Conservation (phyloP, 2,329 filamentous ascomycete genomes). For the Aspergillus quadrilineatus region DNA sequence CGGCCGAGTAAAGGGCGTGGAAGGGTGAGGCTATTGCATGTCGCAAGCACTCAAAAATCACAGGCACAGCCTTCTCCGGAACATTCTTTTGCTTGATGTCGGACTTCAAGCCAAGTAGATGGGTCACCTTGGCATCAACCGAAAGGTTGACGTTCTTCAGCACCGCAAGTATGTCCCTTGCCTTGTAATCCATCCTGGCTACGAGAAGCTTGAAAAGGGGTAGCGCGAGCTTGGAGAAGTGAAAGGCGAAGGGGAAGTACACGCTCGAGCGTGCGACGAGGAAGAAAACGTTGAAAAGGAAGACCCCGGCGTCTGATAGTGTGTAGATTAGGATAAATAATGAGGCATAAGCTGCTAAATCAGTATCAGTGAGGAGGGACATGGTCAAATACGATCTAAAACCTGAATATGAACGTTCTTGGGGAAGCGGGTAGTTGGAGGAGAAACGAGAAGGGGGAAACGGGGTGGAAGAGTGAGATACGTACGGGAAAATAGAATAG, state of each 20-base stretch:
- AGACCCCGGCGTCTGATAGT: not conserved
- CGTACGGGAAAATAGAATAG: constrained; percentile 1
- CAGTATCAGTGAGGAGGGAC: not conserved
- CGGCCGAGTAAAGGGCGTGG: constrained; percentile 73
- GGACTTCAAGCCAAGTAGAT: constrained; percentile 75
- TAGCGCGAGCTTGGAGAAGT: constrained; percentile 4
- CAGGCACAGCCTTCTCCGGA: constrained; percentile 66
- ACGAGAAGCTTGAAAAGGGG: constrained; percentile 10
- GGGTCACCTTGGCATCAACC: constrained; percentile 68
- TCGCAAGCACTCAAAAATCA: constrained; percentile 79
- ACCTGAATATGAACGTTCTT: not conserved
- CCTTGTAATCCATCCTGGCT: constrained; percentile 57
- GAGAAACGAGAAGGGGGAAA: not conserved
- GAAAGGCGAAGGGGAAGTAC: not conserved
- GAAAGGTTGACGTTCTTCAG: constrained; percentile 64
- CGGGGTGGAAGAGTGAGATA: not conserved
- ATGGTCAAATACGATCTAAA: constrained; percentile 3
- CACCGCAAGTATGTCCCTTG: constrained; percentile 52
- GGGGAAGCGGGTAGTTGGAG: constrained; percentile 14
- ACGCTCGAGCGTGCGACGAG: not conserved
- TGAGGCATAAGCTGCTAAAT: constrained; percentile 4
- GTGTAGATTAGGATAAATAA: constrained; percentile 8
- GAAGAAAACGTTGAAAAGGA: not conserved
- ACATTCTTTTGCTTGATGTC: constrained; percentile 92
- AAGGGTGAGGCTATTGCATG: constrained; percentile 74